Conservation (phyloP, 805 yeast species). For the Millerozyma acaciae region DNA sequence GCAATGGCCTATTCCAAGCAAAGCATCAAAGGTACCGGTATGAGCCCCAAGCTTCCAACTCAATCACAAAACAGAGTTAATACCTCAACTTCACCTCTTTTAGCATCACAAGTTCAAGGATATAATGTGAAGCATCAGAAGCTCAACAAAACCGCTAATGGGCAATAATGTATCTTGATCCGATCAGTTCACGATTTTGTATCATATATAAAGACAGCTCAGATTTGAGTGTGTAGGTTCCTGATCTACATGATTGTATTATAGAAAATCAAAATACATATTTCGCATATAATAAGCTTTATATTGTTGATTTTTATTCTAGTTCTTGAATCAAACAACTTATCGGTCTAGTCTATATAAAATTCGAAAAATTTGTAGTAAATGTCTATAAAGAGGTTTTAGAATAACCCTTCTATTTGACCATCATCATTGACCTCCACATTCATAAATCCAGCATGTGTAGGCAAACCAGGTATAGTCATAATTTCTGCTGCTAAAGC, state of each 20-base stretch:
- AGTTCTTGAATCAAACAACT: no score
- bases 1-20: conserved; percentile 1
- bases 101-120: conserved; percentile 8
- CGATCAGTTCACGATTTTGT: no score
- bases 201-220: no score
- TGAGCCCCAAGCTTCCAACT: conserved; percentile 4
- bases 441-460: conserved; percentile 95
- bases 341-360: conserved; percentile 1
- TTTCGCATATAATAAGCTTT: no score
- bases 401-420: conserved; percentile 89
- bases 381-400: conserved; percentile 11
- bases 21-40: conserved; percentile 1
- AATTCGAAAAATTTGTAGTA: background rate
- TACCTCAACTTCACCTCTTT: conserved; percentile 8
- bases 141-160: no score
- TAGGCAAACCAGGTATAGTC: conserved; percentile 96
- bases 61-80: conserved; percentile 5
- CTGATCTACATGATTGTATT: no score
- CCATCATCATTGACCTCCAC: conserved; percentile 90
- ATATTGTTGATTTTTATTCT: no score
- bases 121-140: no score
- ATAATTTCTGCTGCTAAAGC: conserved; percentile 96
- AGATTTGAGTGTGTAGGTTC: no score
- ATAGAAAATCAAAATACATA: no score
- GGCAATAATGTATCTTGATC: no score